Evolutionary conservation across 768 basidiomycete genomes (phyloP).

Genomic region (Russula lepida): DNA sequence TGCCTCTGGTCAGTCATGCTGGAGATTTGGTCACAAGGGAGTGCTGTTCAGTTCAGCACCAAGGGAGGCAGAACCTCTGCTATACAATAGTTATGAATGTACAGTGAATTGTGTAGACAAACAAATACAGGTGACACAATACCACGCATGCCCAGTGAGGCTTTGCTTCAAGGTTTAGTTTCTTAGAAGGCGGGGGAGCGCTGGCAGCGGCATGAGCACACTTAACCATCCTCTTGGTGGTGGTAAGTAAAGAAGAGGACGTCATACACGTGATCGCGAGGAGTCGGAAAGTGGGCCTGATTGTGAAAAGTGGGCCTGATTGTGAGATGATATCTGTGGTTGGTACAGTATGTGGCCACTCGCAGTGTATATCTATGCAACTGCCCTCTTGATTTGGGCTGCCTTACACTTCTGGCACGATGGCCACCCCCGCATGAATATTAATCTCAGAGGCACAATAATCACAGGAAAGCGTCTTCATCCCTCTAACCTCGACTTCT

Average conservation of each 20-base stretch:
- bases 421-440: conserved; percentile 3
- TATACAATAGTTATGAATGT: background rate
- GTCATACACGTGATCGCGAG: no score
- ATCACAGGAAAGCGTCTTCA: conserved; percentile 21
- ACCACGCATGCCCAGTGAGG: no score
- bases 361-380: no score
- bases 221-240: conserved; percentile 8
- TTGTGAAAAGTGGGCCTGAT: no score
- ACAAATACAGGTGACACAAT: no score
- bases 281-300: no score
- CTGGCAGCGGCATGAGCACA: background rate
- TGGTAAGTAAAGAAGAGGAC: background rate
- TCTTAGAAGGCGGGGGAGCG: conserved; percentile 30
- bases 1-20: no score
- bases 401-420: background rate
- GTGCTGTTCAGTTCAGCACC: no score
- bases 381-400: background rate
- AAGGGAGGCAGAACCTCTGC: no score
- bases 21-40: no score
- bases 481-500: conserved; percentile 25
- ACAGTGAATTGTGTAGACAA: background rate
- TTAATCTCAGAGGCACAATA: conserved; percentile 23
- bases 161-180: conserved; percentile 28
- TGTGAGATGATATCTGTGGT: no score
- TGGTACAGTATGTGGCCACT: no score